Evolutionary conservation across 306 rosid genomes (phyloP), one percentile per base, ranked within the genome.

Genomic region (Corylus avellana): DNA sequence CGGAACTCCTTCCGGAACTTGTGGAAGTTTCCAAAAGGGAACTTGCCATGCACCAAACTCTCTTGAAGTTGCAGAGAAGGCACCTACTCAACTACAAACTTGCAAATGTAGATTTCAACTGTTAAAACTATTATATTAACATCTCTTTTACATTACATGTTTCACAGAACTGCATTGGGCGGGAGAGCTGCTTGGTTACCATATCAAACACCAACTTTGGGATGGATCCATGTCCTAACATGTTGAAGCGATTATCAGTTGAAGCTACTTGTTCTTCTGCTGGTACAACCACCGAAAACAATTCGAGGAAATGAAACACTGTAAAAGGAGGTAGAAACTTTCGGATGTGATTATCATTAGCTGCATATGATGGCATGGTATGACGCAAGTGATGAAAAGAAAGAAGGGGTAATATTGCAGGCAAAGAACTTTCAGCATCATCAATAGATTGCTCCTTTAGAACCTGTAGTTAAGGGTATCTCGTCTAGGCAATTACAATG

Each of bases 21-120:
- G 87, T n/a, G 85, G 86, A 42, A 78, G 72, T 71, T 80, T 79
- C 86, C 76, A 80, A 50, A 71, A 76, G 67, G 89, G 89, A 74
- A 73, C 71, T 44, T 86, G 89, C 71, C 86, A 86, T 29, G 82
- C 89, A 11, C 35, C 74, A 13, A 81, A 82, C 79, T 86, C 89
- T 49, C 84, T 48, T 61, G 75, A 58, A 22, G 56, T 82, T 13
- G 20, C 82, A 42, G 82, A 86, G 75, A 82, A 86, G 89, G 89
- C 78, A 51, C 61, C 44, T 72, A 16, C 75, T 73, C 47, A 8
- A 37, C 82, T 63, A 20, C 8, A 49, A 22, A 55, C 57, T 46
- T 62, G 46, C 46, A 42, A 42, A 42, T 42, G 6, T 42, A 1
- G 8, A 42, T 42, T 42, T 8, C 73, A 14, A 54, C 8, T 0